Percentiles rank a stretch among this genome's conserved stretches.
Conservation (phyloP, 179 eudicot species). For the Sideroxylon spinosum region DNA sequence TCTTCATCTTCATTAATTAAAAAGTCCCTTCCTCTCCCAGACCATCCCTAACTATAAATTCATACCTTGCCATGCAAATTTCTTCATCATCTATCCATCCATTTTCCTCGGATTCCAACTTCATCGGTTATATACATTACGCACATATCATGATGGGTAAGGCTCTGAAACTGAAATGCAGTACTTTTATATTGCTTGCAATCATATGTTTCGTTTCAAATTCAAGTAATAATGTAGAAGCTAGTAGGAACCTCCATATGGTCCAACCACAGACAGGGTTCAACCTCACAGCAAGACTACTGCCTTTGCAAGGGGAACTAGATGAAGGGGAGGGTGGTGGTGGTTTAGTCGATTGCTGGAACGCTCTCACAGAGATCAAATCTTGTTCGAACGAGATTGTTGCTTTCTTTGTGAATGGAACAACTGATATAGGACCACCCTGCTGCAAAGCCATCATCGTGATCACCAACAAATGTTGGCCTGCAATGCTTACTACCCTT, state of each 20-base stretch:
- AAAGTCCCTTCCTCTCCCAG: too few species aligned
- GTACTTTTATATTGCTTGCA: not conserved
- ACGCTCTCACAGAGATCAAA: slow-evolving; percentile 44
- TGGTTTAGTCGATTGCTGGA: slow-evolving; percentile 35
- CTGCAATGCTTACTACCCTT: slow-evolving; percentile 42
- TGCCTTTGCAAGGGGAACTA: too few species aligned
- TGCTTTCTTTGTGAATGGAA: slow-evolving; percentile 44
- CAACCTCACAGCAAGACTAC: not conserved
- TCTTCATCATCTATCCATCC: too few species aligned
- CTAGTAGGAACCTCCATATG: slow-evolving; percentile 5
- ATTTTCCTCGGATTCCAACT: too few species aligned
- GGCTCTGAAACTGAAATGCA: too few species aligned
- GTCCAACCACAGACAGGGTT: not conserved
- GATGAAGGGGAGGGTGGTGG: not conserved
- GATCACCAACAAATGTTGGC: slow-evolving; percentile 54
- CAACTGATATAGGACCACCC: slow-evolving; percentile 39
- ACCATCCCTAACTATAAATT: too few species aligned
- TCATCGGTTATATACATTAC: too few species aligned
- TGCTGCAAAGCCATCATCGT: slow-evolving; percentile 47
- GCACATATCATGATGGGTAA: too few species aligned
- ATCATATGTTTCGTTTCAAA: not conserved
- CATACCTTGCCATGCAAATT: too few species aligned
- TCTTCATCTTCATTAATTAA: too few species aligned
- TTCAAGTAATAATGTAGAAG: not conserved
- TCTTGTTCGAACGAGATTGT: slow-evolving; percentile 54